Base-by-base conservation (phyloP, 208 protist species). In the Jaenimonas drosophilae region DNA sequence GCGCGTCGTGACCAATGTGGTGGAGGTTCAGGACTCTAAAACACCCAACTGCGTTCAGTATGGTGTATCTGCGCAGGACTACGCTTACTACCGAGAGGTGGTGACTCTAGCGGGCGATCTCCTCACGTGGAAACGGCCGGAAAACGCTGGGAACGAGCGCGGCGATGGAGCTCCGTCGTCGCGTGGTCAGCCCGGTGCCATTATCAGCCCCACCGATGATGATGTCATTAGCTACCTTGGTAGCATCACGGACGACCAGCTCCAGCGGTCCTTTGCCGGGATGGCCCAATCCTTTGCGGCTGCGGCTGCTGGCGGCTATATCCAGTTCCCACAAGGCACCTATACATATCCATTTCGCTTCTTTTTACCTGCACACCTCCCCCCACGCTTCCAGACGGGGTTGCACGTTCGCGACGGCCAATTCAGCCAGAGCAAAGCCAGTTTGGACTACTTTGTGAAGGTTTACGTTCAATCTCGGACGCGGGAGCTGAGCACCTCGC, bases 71-170 rank as follows among this genome's bases (percentile, higher is more conserved):
- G 43, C 59, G 25, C 59, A 66, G 48, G 59, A 66, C 46, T 66
- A 50, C 33, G 59, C 59, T 3, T 66, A 66, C 42, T 66, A 60
- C 37, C 59, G 59, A 11, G 59, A 66, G 40, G 34, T 66, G 11
- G 31, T 56, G n/a, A 59, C 59, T 4, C 29, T 66, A 2, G 52
- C 44, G 0, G 59, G 59, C 0, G 42, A 55, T 4, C 52, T 60
- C 14, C 42, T 66, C 21, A 58, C 59, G 1, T 24, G 19, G n/a
- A n/a, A n/a, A n/a, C n/a, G n/a, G n/a, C n/a, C n/a, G n/a, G n/a
- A n/a, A n/a, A n/a, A n/a, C n/a, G n/a, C n/a, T n/a, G n/a, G n/a
- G n/a, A n/a, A n/a, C n/a, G n/a, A n/a, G n/a, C n/a, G n/a, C n/a
- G n/a, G n/a, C n/a, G n/a, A n/a, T n/a, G n/a, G n/a, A n/a, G n/a